Base-by-base conservation (phyloP, 164 flowering plant genomes). In the Stephania yunnanensis region DNA sequence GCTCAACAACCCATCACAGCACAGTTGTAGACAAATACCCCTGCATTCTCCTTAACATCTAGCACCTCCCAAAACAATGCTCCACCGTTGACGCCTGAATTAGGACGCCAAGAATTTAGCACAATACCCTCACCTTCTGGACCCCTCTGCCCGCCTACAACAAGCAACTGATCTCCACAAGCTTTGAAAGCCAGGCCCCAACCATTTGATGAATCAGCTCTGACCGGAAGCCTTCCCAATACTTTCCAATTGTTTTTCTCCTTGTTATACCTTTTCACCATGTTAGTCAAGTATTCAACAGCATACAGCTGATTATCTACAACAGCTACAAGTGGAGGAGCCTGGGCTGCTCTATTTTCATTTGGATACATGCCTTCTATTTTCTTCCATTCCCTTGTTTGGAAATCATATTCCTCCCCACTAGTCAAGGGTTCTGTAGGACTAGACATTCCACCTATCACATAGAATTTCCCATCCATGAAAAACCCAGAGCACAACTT, bases 111-210 rank as follows among this genome's bases (percentile, higher is more conserved):
- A 44, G 89, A 80, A 77, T 82, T 84, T 53, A 90, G 73, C 71
- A 87, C 91, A 31, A 90, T 83, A 31, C 76, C 82, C 76, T 87
- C 92, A 2, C 91, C 92, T 83, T 86, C 90, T 25, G 86, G 87
- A 46, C 87, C 87, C 74, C 83, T 83, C 63, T 86, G 92, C 52
- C 94, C 92, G 1, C 92, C 94, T 22, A 87, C 87, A 72, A 90
- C 91, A 36, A 88, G 78, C 70, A 90, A 86, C 50, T 84, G 73
- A 48, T 82, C 75, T 8, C 92, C 91, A 76, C 87, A 89, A 7
- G 90, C 89, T 78, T 86, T 87, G 76, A 90, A 90, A 76, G 92
- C 94, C 67, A 89, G 82, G 44, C 94, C 94, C 94, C 94, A 90
- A 17, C 94, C 94, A 71, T 87, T 88, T 19, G 86, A 81, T 12